phyloP scores from a whole-genome alignment of 148 eudicot genomes.

The Rhododendron vialii region DNA sequence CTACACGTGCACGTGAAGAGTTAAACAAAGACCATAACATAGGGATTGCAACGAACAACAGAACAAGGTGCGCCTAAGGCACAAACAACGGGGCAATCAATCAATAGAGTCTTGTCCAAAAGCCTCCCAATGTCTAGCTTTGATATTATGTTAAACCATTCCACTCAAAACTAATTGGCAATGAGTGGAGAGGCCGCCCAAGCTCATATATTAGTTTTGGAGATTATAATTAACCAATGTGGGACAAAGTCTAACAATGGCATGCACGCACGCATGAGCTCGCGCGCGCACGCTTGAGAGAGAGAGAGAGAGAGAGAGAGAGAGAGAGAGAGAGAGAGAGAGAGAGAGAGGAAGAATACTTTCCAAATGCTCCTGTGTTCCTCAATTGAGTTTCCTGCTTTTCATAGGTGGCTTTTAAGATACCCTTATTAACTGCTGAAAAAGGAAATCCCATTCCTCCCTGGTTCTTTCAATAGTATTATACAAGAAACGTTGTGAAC shows the following conservation, averaged over 20 bases:
- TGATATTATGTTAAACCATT: no score
- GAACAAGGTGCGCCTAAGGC: neutral
- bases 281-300: no score
- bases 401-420: neutral
- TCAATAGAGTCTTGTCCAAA: neutral
- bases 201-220: neutral
- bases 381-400: neutral
- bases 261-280: neutral
- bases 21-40: neutral
- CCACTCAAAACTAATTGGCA: neutral
- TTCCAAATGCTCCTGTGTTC: neutral
- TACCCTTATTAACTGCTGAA: neutral
- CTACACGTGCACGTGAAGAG: neutral
- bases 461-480: neutral
- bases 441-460: neutral
- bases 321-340: no score
- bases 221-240: no score
- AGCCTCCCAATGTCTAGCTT: neutral
- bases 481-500: neutral
- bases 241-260: neutral
- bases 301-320: no score
- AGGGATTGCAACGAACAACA: neutral
- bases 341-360: neutral
- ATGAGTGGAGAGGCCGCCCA: neutral
- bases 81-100: neutral